Evolutionary conservation across 2,329 filamentous ascomycete genomes (phyloP).

Genomic region (Aspergillus eucalypticola): DNA sequence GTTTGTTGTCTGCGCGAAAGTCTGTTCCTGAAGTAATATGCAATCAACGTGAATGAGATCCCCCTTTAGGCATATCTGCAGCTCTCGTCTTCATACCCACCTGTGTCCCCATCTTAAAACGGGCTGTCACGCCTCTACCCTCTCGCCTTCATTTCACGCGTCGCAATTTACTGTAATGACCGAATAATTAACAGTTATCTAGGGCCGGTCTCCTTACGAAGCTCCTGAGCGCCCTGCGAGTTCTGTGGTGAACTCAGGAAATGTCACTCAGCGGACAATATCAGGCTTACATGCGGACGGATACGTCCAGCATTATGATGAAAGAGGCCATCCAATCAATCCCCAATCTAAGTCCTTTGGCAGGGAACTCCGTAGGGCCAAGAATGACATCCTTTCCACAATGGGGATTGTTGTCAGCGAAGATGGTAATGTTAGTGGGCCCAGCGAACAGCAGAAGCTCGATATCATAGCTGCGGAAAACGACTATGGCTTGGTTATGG

Average conservation of each 20-base stretch:
- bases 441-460: conserved; percentile 41
- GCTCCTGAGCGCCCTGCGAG: conserved; percentile 35
- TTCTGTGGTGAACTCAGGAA: conserved; percentile 22
- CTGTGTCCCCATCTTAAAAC: background rate
- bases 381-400: conserved; percentile 53
- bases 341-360: conserved; percentile 41
- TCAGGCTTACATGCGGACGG: conserved; percentile 38
- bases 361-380: conserved; percentile 47
- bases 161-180: background rate
- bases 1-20: background rate
- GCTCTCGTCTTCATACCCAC: background rate
- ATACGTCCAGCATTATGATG: conserved; percentile 52
- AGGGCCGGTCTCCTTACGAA: conserved; percentile 51
- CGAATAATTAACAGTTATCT: conserved; percentile 21
- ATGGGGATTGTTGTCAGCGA: conserved; percentile 52
- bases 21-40: background rate
- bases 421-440: conserved; percentile 36
- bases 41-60: background rate
- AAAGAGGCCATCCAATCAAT: conserved; percentile 50
- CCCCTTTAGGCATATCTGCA: background rate
- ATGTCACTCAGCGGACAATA: conserved; percentile 23
- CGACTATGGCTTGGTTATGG: conserved; percentile 45
- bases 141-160: background rate
- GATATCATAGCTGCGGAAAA: conserved; percentile 44
- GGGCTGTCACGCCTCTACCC: background rate